Conservation (phyloP, 2,329 filamentous ascomycete genomes). For the Lasiodiplodia hormozganensis region DNA sequence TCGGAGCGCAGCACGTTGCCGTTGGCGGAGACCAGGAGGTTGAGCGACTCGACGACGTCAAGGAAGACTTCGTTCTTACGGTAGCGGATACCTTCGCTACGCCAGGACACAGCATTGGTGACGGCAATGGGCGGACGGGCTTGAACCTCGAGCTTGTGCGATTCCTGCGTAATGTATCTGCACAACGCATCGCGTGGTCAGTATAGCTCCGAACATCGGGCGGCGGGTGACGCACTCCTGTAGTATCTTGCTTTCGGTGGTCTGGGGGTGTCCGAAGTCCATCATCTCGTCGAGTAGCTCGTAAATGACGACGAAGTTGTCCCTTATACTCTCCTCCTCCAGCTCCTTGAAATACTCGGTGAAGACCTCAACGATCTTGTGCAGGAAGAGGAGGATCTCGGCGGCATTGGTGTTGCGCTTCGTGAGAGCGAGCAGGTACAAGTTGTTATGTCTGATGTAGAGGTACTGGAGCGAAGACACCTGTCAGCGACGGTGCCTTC, state of each 20-base stretch:
- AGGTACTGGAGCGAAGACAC: conserved; percentile 71
- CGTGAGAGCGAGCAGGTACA: conserved; percentile 95
- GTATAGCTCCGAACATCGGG: neutral
- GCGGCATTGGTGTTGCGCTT: conserved; percentile 99
- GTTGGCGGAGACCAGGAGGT: conserved; percentile 90
- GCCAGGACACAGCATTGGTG: conserved; percentile 97
- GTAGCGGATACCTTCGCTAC: conserved; percentile 96
- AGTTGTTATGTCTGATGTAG: conserved; percentile 99
- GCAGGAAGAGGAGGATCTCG: conserved; percentile 96
- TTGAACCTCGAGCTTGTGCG: conserved; percentile 96
- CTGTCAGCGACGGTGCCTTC: conserved; percentile 7
- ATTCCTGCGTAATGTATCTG: conserved; percentile 96
- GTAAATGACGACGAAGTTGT: conserved; percentile 99
- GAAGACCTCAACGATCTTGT: conserved; percentile 98
- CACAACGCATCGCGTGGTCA: neutral
- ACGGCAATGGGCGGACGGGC: conserved; percentile 96
- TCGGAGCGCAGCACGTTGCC: conserved; percentile 96
- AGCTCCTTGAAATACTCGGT: conserved; percentile 99
- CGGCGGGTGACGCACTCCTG: conserved; percentile 69
- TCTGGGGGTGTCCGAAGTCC: conserved; percentile 99
- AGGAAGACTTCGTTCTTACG: conserved; percentile 99
- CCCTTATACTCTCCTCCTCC: conserved; percentile 97
- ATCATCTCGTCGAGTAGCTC: conserved; percentile 99
- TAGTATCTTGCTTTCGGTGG: conserved; percentile 96
- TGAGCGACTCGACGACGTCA: conserved; percentile 95